These are phyloP conservation scores for Quercus phellos DNA, from an alignment of 331 rosid species.

Conservation along the genomic window DNA sequence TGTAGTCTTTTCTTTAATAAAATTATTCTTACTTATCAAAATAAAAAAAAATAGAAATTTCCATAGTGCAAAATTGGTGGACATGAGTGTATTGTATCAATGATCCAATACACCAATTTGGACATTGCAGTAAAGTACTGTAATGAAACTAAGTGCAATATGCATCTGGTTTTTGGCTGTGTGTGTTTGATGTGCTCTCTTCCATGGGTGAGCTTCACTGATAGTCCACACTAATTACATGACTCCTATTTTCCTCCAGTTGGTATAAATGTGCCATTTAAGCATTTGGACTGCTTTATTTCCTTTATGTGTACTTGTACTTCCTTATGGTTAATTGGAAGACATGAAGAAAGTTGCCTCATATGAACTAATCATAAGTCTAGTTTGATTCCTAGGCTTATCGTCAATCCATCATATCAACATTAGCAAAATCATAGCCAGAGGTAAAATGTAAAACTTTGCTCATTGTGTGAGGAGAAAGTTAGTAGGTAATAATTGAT, in stretches of 20 bases:
- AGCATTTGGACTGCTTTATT: no score
- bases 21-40: no score
- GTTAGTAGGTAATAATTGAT: background rate
- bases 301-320: no score
- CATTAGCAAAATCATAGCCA: no score
- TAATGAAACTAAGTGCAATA: background rate
- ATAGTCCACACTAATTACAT: background rate
- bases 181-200: background rate
- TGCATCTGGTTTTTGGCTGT: background rate
- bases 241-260: background rate
- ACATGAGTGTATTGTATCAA: background rate
- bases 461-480: background rate
- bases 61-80: background rate
- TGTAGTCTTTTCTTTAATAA: no score
- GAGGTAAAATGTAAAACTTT: no score
- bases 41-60: background rate
- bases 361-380: no score
- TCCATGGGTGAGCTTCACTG: background rate
- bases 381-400: no score
- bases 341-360: no score
- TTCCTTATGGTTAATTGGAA: no score
- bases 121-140: background rate
- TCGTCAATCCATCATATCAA: no score
- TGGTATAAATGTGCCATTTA: no score
- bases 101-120: background rate